phyloP scores from a whole-genome alignment of 192 early-diverging fungal species.

The Coemansia sp. region DNA sequence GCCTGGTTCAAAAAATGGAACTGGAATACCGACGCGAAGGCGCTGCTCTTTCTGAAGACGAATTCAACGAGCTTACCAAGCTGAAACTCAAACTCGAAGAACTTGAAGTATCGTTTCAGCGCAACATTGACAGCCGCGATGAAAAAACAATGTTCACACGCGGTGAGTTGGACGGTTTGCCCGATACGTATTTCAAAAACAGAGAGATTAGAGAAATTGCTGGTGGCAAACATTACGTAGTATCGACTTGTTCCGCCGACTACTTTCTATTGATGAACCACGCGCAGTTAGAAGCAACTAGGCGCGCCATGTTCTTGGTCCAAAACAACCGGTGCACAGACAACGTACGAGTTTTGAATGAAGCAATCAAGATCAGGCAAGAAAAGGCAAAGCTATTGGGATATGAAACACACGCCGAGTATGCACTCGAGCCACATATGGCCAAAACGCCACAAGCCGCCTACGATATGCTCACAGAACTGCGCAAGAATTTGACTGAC shows the following conservation, averaged over 20 bases:
- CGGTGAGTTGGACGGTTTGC: conserved; percentile 66
- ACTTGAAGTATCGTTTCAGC: conserved; percentile 55
- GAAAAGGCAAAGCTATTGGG: conserved; percentile 59
- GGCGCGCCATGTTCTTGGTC: conserved; percentile 45
- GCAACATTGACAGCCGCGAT: conserved; percentile 57
- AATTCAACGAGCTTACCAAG: conserved; percentile 57
- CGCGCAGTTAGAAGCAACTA: conserved; percentile 52
- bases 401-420: conserved; percentile 62
- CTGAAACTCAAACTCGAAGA: conserved; percentile 58
- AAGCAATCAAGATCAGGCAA: conserved; percentile 46
- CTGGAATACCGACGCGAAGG: conserved; percentile 64
- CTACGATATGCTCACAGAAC: conserved; percentile 57
- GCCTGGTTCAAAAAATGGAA: conserved; percentile 61
- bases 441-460: conserved; percentile 65
- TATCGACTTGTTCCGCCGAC: conserved; percentile 65
- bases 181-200: conserved; percentile 59
- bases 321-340: conserved; percentile 52
- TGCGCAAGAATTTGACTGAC: conserved; percentile 49
- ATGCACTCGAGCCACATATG: conserved; percentile 70
- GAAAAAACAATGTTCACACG: conserved; percentile 44
- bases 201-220: conserved; percentile 50
- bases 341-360: conserved; percentile 57
- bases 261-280: conserved; percentile 38
- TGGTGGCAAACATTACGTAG: conserved; percentile 55
- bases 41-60: conserved; percentile 56